Percentiles rank a stretch among this genome's conserved stretches.
Conservation (phyloP, 768 basidiomycete species). For the Boletus patriciae region DNA sequence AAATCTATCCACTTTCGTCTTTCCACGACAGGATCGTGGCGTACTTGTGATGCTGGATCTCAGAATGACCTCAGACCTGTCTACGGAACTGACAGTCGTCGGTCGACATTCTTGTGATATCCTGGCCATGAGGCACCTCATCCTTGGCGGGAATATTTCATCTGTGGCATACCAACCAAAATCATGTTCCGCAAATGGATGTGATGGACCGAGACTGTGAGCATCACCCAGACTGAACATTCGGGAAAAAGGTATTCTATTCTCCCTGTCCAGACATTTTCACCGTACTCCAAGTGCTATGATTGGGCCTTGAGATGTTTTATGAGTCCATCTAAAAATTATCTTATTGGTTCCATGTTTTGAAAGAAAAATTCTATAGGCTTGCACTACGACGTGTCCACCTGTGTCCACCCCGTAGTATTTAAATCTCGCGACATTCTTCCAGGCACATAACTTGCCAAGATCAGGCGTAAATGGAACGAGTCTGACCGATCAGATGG, state of each 20-base stretch:
- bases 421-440: not conserved
- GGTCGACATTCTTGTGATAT: conserved; percentile 4
- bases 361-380: no score
- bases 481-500: conserved; percentile 5
- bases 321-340: no score
- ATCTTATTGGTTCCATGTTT: no score
- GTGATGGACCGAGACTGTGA: not conserved
- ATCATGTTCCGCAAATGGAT: conserved; percentile 9
- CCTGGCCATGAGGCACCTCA: conserved; percentile 11
- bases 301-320: no score
- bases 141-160: not conserved
- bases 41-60: not conserved
- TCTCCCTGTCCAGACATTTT: no score
- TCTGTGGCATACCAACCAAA: conserved; percentile 1
- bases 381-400: not conserved
- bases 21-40: conserved; percentile 16
- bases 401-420: no score
- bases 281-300: no score
- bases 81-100: conserved; percentile 9
- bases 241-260: no score
- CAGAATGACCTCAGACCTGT: not conserved
- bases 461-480: conserved; percentile 6
- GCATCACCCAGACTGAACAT: no score
- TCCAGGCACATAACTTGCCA: conserved; percentile 21
- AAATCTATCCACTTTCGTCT: not conserved